A percentile compares a stretch with the other conserved stretches of the same genome.
phyloP scores from a whole-genome alignment of 306 rosid genomes.

The Lathyrus oleraceus region DNA sequence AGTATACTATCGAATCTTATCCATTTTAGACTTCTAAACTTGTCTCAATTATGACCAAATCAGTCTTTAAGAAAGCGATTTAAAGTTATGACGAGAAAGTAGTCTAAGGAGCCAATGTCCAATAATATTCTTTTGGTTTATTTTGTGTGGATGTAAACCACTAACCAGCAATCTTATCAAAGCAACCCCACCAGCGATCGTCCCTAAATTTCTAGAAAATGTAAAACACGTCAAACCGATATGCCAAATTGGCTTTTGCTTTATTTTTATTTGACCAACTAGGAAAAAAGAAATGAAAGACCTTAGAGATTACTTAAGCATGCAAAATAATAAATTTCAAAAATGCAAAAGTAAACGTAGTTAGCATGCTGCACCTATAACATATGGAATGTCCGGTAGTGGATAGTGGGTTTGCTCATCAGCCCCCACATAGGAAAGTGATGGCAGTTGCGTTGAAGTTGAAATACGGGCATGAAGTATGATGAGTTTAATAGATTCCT shows the following conservation, averaged over 20 bases:
- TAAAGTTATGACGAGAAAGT: too few species aligned
- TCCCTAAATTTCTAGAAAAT: not conserved
- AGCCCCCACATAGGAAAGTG: not conserved
- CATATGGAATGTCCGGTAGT: slow-evolving; percentile 1
- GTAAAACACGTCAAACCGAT: not conserved
- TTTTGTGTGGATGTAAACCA: too few species aligned
- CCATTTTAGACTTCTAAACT: too few species aligned
- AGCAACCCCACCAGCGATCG: not conserved
- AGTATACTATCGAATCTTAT: too few species aligned
- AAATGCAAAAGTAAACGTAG: not conserved
- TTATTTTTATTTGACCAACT: not conserved
- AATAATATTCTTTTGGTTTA: too few species aligned
- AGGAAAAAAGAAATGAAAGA: not conserved
- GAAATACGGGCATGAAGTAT: not conserved
- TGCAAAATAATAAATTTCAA: not conserved
- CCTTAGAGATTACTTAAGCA: not conserved
- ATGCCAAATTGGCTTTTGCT: not conserved
- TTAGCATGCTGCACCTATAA: not conserved
- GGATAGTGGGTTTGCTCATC: not conserved
- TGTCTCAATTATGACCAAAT: too few species aligned
- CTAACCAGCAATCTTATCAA: too few species aligned
- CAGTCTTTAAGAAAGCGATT: too few species aligned
- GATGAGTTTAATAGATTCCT: not conserved
- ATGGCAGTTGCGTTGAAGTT: not conserved
- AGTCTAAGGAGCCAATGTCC: too few species aligned